These are phyloP conservation scores for Hypoxylon rickii DNA, from an alignment of 495 filamentous ascomycete genomes.

Conservation along the genomic window DNA sequence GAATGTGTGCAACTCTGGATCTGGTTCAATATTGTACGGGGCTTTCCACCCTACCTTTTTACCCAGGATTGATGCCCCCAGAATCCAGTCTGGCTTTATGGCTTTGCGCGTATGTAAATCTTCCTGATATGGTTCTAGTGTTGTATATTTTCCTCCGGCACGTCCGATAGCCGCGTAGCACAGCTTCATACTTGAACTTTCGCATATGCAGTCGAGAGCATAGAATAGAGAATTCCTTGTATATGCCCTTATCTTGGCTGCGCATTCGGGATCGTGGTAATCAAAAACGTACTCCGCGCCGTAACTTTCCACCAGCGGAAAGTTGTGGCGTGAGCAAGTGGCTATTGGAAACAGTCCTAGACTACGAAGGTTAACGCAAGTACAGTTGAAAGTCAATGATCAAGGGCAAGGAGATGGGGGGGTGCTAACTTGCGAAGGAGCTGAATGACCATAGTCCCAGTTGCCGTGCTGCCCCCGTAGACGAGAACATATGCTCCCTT, in stretches of 20 bases:
- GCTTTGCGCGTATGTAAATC: conserved; percentile 9
- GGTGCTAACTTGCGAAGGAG: conserved; percentile 44
- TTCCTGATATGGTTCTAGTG: conserved; percentile 43
- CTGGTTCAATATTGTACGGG: conserved; percentile 33
- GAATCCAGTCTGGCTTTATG: conserved; percentile 38
- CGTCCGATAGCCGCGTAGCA: conserved; percentile 50
- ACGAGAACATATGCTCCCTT: conserved; percentile 47
- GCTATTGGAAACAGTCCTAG: conserved; percentile 52
- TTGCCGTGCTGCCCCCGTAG: conserved; percentile 57
- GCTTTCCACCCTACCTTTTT: conserved; percentile 29
- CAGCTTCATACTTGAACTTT: conserved; percentile 37
- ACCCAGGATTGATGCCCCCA: conserved; percentile 40
- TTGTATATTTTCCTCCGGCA: conserved; percentile 49
- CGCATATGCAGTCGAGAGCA: conserved; percentile 43
- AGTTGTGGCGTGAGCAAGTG: conserved; percentile 58
- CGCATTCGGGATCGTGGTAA: conserved; percentile 49
- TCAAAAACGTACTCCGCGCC: conserved; percentile 61
- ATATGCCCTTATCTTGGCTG: conserved; percentile 38
- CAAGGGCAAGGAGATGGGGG: not conserved
- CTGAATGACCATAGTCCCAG: conserved; percentile 58
- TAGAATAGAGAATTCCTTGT: conserved; percentile 39
- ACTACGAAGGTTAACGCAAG: not conserved
- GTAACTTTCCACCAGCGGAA: conserved; percentile 50
- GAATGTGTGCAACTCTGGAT: not conserved
- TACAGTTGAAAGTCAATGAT: not conserved